Evolutionary conservation across 106 monocot genomes (phyloP).

Genomic region (Gastrodia elata): DNA sequence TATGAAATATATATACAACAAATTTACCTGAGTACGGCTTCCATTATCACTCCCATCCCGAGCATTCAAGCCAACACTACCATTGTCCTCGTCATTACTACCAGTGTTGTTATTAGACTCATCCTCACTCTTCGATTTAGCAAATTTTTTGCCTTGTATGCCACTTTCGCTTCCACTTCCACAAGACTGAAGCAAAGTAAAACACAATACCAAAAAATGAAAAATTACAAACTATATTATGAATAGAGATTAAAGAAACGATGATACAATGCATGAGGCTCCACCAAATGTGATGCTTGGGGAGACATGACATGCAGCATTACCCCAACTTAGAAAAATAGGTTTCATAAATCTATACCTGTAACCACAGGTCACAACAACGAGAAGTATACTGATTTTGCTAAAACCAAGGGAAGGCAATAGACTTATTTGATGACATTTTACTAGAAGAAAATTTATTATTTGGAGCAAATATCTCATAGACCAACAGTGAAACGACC

Average conservation of each 20-base stretch:
- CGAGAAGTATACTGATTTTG: neutral
- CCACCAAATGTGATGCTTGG: neutral
- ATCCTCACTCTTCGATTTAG: constrained; percentile 39
- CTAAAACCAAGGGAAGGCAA: neutral
- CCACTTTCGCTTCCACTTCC: constrained; percentile 95
- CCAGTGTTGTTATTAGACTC: constrained; percentile 62
- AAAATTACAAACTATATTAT: neutral
- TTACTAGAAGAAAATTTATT: neutral
- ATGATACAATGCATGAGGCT: neutral
- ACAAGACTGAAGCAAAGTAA: constrained; percentile 55
- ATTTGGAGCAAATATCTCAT: neutral
- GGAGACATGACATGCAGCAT: neutral
- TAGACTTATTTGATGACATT: neutral
- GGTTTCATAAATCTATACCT: neutral
- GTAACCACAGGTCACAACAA: neutral
- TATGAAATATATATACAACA: neutral
- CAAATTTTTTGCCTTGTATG: constrained; percentile 54
- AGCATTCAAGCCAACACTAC: constrained; percentile 43
- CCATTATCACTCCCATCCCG: constrained; percentile 89
- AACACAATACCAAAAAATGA: neutral
- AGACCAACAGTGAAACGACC: neutral
- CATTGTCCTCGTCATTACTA: constrained; percentile 43
- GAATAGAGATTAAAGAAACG: neutral
- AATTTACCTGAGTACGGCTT: constrained; percentile 84
- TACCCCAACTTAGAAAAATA: neutral